Evolutionary conservation across 306 rosid species (phyloP), one percentile per base, ranked within the genome.

Genomic region (Hylodesmum podocarpum): DNA sequence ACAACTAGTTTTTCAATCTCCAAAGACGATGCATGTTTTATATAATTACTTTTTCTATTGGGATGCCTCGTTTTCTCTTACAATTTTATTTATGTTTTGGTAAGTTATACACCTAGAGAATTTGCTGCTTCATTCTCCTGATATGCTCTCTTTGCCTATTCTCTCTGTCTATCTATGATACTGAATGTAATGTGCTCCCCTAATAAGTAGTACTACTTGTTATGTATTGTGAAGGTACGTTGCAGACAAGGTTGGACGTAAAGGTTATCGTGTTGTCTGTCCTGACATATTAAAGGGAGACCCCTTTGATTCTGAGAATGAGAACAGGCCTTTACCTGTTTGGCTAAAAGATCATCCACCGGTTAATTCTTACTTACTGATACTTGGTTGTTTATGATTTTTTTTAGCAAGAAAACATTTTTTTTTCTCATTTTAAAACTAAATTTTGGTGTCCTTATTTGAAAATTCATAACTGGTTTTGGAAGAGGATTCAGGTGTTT

Each of bases 241-340:
- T 7, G 98, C 93, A 2, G 93, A 91, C 84, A 89, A 87, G 81
- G 69, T 85, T 81, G 91, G 90, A 72, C 83, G 84, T 49, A 80
- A 88, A 21, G 90, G 95, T 16, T 93, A 82, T 83, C 79, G 69
- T 73, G 91, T 84, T 21, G 89, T 70, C 50, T 89, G 78, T 72
- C 90, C 98, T 40, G 94, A 93, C 65, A 86, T 90, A 78, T 77
- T 89, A 0, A 29, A 87, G 46, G 90, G 88, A 4, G 93, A 91
- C 21, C 93, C 95, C 59, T 89, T 1, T 76, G 80, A 14, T 15
- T 64, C 75, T 8, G 71, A 82, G 4, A 51, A 76, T 36, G 24
- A 75, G 37, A 28, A 50, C 39, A 85, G 94, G 73, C 87, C 96
- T 13, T 1, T 86, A 13, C 37, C 54, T 49, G 86, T 62, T 59